Conservation (phyloP, 352 stramenopile genomes). For the Albugo candida region DNA sequence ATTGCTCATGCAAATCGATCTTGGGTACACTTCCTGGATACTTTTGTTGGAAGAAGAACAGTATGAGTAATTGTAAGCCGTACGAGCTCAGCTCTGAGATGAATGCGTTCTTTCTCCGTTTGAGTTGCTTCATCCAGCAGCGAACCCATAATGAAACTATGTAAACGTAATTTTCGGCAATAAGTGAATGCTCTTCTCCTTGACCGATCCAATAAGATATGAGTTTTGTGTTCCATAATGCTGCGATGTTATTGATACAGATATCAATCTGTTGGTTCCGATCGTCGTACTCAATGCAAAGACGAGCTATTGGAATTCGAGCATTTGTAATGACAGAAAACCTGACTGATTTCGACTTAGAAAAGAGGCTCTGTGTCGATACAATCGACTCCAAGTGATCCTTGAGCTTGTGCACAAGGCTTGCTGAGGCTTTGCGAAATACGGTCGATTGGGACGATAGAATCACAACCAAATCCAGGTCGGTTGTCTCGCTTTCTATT, state of each 20-base stretch:
- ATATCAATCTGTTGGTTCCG: constrained; percentile 24
- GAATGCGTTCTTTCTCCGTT: constrained; percentile 14
- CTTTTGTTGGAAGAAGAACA: constrained; percentile 44
- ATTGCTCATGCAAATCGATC: constrained; percentile 17
- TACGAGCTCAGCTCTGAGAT: constrained; percentile 37
- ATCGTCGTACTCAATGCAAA: too few relatives aligned
- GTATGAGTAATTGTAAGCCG: constrained; percentile 36
- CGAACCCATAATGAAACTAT: constrained; percentile 5
- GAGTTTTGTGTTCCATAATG: constrained; percentile 63
- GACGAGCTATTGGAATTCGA: constrained; percentile 18
- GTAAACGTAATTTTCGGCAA: constrained; percentile 11
- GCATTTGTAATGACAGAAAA: too few relatives aligned
- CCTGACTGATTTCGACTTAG: too few relatives aligned
- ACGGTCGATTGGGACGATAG: constrained; percentile 22
- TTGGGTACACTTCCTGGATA: constrained; percentile 16
- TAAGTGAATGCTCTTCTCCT: constrained; percentile 5
- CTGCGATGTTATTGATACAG: constrained; percentile 64
- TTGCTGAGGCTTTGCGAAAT: constrained; percentile 27
- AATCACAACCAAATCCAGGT: constrained; percentile 58
- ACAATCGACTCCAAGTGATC: constrained; percentile 38
- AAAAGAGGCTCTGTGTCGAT: too few relatives aligned
- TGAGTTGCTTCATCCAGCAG: constrained; percentile 35
- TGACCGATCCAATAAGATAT: constrained; percentile 3
- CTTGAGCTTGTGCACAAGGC: constrained; percentile 31
- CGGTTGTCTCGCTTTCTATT: constrained; percentile 9